Base-by-base conservation (phyloP, 1,284 basidiomycete genomes). In the Irpex sp. region DNA sequence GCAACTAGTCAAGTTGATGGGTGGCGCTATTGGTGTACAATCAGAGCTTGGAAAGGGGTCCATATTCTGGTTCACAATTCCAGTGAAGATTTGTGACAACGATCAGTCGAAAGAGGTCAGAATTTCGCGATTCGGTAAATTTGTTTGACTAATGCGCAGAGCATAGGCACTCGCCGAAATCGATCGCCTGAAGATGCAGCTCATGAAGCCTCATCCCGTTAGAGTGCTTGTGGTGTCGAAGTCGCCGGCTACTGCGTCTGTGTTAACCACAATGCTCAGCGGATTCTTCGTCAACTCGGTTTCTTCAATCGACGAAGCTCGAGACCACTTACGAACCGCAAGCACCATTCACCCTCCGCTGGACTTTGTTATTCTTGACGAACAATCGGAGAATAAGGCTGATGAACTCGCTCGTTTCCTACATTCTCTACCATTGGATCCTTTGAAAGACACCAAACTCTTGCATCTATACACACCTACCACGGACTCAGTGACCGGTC, bases 401-500 rank as follows among this genome's bases (percentile, higher is more conserved):
- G 82, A 86, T 64, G 80, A 83, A 51, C 68, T 88, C 23, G 76
- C 80, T 52, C 78, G 74, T 19, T 73, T 80, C 58, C 66, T 87
- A 35, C 76, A 78, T 52, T 74, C 76, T 6, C 68, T 81, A 2
- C 66, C 73, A 12, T 71, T 72, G 7, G 68, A 66, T 10, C 65
- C 74, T 10, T 75, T 86, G n/a, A 68, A 69, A 28, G 80, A 83
- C 7, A 84, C 86, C 4, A 86, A 86, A 73, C 74, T 88, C 59
- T 78, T 90, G 7, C 87, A 90, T 66, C 75, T 90, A 28, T 88
- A 86, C 69, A 88, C 87, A 2, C 87, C 87, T 2, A 87, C 84
- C 0, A 82, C 83, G 28, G 74, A 77, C 56, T 80, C 78, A 61
- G 74, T 80, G 39, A 76, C 81, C 3, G 81, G 82, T 18, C 78